These are phyloP conservation scores for Xerocomellus chrysenteron DNA, from an alignment of 768 basidiomycete species.

Conservation along the genomic window DNA sequence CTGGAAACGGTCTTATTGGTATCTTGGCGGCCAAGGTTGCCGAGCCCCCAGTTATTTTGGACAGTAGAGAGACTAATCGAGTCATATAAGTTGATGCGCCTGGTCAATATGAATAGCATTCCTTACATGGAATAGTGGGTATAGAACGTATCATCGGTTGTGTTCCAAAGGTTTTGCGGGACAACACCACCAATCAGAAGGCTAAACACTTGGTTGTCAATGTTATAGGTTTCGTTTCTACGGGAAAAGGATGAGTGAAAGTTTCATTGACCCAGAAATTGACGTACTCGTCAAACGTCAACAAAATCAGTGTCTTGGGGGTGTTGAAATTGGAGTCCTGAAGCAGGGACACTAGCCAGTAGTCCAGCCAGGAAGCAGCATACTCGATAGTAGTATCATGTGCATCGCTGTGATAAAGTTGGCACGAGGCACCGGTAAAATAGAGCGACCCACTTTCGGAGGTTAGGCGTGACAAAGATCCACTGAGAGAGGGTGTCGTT, in stretches of 20 bases:
- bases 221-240: conserved; percentile 31
- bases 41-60: conserved; percentile 60
- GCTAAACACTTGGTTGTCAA: conserved; percentile 48
- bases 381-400: conserved; percentile 60
- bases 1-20: conserved; percentile 43
- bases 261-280: not conserved
- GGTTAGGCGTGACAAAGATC: conserved; percentile 63
- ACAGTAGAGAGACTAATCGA: conserved; percentile 45
- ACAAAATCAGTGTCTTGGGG: conserved; percentile 51
- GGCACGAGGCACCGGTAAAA: not conserved
- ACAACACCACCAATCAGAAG: conserved; percentile 47
- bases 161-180: conserved; percentile 41
- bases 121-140: conserved; percentile 54
- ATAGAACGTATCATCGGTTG: conserved; percentile 54
- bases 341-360: conserved; percentile 54
- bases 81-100: not conserved
- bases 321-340: conserved; percentile 52
- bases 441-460: conserved; percentile 28
- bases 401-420: conserved; percentile 44
- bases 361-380: conserved; percentile 44
- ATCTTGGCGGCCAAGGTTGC: conserved; percentile 57
- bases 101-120: not conserved
- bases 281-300: conserved; percentile 65
- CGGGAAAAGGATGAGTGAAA: not conserved
- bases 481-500: conserved; percentile 55